phyloP scores from a whole-genome alignment of 1,139 yeast genomes.

The Petasospora fabianii region DNA sequence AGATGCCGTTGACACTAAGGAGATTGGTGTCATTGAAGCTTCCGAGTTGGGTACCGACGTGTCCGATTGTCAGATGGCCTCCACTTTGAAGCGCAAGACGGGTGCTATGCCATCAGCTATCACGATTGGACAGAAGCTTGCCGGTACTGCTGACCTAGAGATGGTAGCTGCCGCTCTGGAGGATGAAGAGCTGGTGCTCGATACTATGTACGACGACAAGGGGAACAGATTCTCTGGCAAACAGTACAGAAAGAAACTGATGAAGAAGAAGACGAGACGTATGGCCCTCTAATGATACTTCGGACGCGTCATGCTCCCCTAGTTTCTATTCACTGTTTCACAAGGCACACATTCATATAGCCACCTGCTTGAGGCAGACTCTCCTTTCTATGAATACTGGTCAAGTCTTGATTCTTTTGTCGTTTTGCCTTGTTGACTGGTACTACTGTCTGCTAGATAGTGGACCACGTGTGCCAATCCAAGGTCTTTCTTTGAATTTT shows the following conservation, averaged over 20 bases:
- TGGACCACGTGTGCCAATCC: no score
- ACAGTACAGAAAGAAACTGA: conserved; percentile 13
- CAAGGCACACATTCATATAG: neutral
- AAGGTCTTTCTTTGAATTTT: no score
- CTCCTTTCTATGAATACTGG: no score
- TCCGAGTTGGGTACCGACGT: conserved; percentile 16
- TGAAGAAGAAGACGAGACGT: conserved; percentile 10
- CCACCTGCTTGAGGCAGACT: no score
- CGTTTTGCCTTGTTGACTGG: no score
- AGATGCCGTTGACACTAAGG: neutral
- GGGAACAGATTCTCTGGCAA: conserved; percentile 14
- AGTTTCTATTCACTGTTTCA: no score
- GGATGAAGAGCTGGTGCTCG: conserved; percentile 12
- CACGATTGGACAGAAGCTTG: neutral
- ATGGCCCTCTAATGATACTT: neutral
- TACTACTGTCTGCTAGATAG: no score
- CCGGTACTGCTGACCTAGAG: neutral
- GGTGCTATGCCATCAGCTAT: conserved; percentile 1
- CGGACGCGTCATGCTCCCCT: neutral
- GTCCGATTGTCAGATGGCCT: conserved; percentile 22
- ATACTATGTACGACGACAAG: conserved; percentile 13
- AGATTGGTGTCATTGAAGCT: conserved; percentile 9
- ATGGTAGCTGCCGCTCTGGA: conserved; percentile 1
- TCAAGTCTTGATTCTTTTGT: no score
- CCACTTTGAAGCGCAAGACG: conserved; percentile 4